Conservation (phyloP, 2,329 filamentous ascomycete genomes). For the Talaromyces sp. region DNA sequence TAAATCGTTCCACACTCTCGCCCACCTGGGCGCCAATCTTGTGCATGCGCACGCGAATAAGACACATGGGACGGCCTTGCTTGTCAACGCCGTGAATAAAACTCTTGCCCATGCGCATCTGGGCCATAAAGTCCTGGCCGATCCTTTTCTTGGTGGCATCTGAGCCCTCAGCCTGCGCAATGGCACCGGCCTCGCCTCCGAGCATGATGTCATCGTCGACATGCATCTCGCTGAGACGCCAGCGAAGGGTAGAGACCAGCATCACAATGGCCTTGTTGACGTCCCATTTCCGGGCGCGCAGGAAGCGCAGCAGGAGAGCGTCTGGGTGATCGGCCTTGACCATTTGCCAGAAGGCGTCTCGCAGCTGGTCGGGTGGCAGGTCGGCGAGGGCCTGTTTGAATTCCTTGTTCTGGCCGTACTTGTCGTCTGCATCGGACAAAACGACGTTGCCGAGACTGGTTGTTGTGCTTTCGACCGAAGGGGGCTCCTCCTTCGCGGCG, state of each 20-base stretch:
- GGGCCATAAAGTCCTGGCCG: constrained; percentile 72
- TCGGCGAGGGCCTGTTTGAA: constrained; percentile 77
- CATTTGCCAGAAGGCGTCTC: constrained; percentile 84
- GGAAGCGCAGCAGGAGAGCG: constrained; percentile 72
- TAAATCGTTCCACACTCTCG: constrained; percentile 78
- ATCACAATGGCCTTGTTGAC: constrained; percentile 89
- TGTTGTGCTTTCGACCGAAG: constrained; percentile 36
- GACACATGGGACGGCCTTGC: constrained; percentile 76
- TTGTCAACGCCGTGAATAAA: constrained; percentile 86
- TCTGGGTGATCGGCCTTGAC: constrained; percentile 94
- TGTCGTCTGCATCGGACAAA: constrained; percentile 65
- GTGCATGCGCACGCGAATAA: constrained; percentile 78
- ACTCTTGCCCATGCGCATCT: constrained; percentile 86
- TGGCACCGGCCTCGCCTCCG: constrained; percentile 66
- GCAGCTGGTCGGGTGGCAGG: constrained; percentile 70
- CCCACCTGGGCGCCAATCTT: constrained; percentile 76
- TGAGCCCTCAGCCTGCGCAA: constrained; percentile 54
- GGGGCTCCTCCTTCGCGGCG: constrained; percentile 47
- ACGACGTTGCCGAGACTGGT: constrained; percentile 31
- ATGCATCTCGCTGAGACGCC: constrained; percentile 76
- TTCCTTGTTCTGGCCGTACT: constrained; percentile 83
- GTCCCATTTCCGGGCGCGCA: constrained; percentile 93
- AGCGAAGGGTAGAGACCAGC: constrained; percentile 90
- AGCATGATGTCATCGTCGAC: constrained; percentile 85
- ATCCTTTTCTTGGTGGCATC: constrained; percentile 61